Evolutionary conservation across 306 rosid genomes (phyloP), one percentile per base, ranked within the genome.

Genomic region (Cicer judaicum): DNA sequence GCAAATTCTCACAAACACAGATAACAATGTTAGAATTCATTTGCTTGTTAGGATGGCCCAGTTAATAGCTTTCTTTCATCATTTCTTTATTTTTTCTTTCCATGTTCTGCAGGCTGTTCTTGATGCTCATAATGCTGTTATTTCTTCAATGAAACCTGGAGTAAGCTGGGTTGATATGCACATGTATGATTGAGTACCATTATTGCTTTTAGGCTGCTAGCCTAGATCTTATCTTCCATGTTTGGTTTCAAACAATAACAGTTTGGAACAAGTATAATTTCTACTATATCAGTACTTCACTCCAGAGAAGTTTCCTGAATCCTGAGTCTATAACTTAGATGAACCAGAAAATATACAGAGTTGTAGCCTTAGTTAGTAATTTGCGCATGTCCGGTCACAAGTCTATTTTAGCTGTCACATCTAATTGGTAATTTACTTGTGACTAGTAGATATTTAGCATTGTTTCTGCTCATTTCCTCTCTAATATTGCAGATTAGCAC

Each of bases 161-260:
- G 75, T 85, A 68, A 70, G 73, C 83, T 93, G 98, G 98, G 82
- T 85, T 59, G 91, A 87, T 69, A 89, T 91, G 98, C 98, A 91
- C 84, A 86, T 74, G 98, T 91, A 91, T 43, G 97, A 46, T 70
- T 36, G 29, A 40, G 42, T 69, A 56, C 64, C 39, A 49, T 9
- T 7, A 14, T 48, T 44, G 34, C 15, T 61, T 73, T 70, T 24
- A 29, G 24, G 21, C 9, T 14, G 60, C 69, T 86, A 29, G 36
- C 36, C 36, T 29, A 65, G 43, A 76, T 72, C 42, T 49, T 71
- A 49, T 72, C 52, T 19, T 11, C 10, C 75, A 14, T 78, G 48
- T 59, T 56, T 77, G n/a, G 18, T 54, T 81, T 68, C 29, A 73
- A 73, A 36, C 55, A 15, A 18, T 64, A 80, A 14, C 53, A 43